Conservation (phyloP, 345 rosid genomes). For the Alliaria petiolata region DNA sequence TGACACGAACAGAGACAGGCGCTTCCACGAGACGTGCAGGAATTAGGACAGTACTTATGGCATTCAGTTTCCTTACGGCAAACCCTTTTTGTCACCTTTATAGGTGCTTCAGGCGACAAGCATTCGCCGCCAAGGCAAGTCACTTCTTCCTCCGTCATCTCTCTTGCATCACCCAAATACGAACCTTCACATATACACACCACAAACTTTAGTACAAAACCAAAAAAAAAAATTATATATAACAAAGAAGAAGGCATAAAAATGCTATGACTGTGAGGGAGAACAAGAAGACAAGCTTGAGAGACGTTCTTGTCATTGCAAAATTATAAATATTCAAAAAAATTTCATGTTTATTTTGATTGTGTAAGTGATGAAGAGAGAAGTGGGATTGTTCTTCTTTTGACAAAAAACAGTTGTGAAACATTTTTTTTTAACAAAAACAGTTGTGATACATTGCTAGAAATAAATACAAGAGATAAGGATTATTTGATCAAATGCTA, state of each 20-base stretch:
- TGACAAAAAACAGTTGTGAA: too few species aligned
- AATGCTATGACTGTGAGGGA: conserved; percentile 15
- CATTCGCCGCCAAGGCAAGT: not conserved
- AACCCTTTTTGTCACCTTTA: too few species aligned
- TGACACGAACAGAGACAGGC: not conserved
- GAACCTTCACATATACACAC: not conserved
- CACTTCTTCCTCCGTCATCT: too few species aligned
- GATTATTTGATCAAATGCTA: too few species aligned
- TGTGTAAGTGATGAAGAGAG: not conserved
- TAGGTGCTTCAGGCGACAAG: not conserved
- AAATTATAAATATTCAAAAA: not conserved
- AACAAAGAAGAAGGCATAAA: not conserved
- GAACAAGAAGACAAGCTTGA: conserved; percentile 18
- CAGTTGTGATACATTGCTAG: not conserved
- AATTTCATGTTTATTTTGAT: not conserved
- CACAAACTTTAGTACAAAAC: not conserved
- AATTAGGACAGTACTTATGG: conserved; percentile 10
- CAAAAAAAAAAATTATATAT: not conserved
- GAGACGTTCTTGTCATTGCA: conserved; percentile 21
- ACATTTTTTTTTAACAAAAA: too few species aligned
- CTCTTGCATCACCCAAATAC: too few species aligned
- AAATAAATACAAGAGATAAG: not conserved
- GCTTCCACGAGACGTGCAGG: not conserved
- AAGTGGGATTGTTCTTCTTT: not conserved
- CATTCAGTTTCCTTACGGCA: conserved; percentile 10